Percentiles rank a stretch among this genome's conserved stretches.
These are phyloP conservation scores for Gaeumannomyces tritici DNA, from an alignment of 2,329 filamentous ascomycete species.

Conservation along the genomic window DNA sequence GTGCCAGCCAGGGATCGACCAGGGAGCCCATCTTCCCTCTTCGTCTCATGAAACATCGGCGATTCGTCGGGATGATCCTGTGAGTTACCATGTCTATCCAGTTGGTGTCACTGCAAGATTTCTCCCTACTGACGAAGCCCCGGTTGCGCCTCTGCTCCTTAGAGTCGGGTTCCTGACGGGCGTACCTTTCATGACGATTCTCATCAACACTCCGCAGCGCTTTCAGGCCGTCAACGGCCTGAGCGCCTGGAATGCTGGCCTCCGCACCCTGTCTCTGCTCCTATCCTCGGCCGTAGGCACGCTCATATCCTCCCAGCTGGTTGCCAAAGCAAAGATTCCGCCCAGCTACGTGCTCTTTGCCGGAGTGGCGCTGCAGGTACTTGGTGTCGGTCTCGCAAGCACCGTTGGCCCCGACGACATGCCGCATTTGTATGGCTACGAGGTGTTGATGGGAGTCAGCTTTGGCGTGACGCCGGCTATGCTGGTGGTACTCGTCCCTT, in stretches of 20 bases:
- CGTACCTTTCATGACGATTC: constrained; percentile 21
- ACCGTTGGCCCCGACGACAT: background rate
- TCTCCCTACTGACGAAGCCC: background rate
- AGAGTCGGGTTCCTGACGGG: constrained; percentile 21
- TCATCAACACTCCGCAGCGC: constrained; percentile 24
- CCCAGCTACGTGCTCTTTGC: background rate
- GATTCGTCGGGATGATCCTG: constrained; percentile 21
- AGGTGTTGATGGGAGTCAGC: constrained; percentile 3
- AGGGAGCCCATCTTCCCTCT: constrained; percentile 24
- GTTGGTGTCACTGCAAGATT: background rate
- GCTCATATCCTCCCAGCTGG: constrained; percentile 23
- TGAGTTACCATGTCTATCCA: constrained; percentile 11
- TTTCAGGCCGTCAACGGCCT: constrained; percentile 32
- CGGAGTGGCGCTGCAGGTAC: background rate
- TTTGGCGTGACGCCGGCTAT: background rate
- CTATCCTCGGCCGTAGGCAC: constrained; percentile 25
- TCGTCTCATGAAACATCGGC: constrained; percentile 19
- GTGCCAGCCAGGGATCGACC: constrained; percentile 7
- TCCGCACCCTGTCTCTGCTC: constrained; percentile 28
- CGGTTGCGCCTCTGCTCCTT: no score
- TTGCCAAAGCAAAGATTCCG: constrained; percentile 11
- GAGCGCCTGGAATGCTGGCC: constrained; percentile 27
- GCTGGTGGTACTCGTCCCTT: background rate
- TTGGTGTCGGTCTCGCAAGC: background rate
- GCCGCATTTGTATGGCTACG: background rate